Evolutionary conservation across 768 basidiomycete species (phyloP), one percentile per base, ranked within the genome.

Genomic region (Trametes cinnabarina): DNA sequence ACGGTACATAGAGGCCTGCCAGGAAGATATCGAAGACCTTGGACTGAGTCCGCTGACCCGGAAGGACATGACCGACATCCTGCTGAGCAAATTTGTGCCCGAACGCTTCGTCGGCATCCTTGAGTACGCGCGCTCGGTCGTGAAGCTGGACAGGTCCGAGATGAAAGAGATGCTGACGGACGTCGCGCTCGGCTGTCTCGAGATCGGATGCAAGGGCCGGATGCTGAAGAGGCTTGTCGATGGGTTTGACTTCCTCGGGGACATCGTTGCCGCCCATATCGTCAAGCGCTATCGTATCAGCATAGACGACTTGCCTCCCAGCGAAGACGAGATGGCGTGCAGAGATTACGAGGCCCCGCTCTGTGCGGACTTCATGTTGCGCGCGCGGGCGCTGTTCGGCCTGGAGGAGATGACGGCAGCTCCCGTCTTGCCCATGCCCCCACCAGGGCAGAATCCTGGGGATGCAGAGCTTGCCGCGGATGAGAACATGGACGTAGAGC

Each of bases 71-170:
- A 75, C 79, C 49, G 81, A 85, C 66, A 73, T 90, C 44, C 77
- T 91, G 52, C 67, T 82, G 51, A 89, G 83, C 67, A 86, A 87
- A 25, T 90, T 89, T 66, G 79, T 87, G 41, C 87, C 89, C 64
- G 77, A 80, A 52, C 80, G 78, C 65, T 63, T 72, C 46, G 68
- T 76, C 64, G 71, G 78, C 41, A 68, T 87, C 19, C 65, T 86
- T 46, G 77, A 82, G 46, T 90, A 82, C 61, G 79, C 75, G 11
- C 73, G 63, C 51, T 68, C 68, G 26, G 68, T 65, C 39, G 79
- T 82, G 66, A 76, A 74, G 46, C 74, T 85, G 71, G 71, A 66
- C 64, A 53, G 30, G 47, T 66, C 67, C 40, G 82, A 81, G 23
- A 69, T 83, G 25, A 71, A 73, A 46, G 68, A 69, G 7, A 73